Conservation (phyloP, 106 monocot species). For the Posidonia australis region DNA sequence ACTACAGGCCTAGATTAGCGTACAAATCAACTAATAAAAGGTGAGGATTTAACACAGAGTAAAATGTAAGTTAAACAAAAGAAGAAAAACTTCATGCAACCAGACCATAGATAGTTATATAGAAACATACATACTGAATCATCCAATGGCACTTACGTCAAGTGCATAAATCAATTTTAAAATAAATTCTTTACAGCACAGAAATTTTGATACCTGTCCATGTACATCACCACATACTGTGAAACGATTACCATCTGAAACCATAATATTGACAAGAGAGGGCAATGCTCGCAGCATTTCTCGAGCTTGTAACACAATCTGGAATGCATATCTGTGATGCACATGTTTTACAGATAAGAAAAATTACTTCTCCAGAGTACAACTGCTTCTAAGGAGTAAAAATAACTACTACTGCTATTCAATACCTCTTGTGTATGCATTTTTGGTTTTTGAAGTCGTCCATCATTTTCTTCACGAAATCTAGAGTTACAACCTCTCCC, state of each 20-base stretch:
- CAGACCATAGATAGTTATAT: no score
- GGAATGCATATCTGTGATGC: conserved; percentile 68
- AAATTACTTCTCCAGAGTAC: background rate
- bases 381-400: background rate
- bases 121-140: background rate
- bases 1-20: no score
- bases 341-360: background rate
- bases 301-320: conserved; percentile 68
- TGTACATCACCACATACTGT: conserved; percentile 97
- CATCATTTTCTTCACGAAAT: conserved; percentile 93
- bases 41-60: no score
- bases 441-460: conserved; percentile 88
- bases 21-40: no score
- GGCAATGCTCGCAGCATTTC: conserved; percentile 59
- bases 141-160: background rate
- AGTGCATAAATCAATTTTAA: background rate
- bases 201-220: conserved; percentile 51
- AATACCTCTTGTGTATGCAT: conserved; percentile 75
- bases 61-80: no score
- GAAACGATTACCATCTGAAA: conserved; percentile 61
- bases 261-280: conserved; percentile 80
- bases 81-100: no score
- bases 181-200: background rate
- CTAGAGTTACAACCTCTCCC: conserved; percentile 69
- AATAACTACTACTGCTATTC: background rate